A percentile compares a stretch with the other conserved stretches of the same genome.
Evolutionary conservation across 108 stramenopile species (phyloP).

Genomic region (Pseudonitzschia multiseries): DNA sequence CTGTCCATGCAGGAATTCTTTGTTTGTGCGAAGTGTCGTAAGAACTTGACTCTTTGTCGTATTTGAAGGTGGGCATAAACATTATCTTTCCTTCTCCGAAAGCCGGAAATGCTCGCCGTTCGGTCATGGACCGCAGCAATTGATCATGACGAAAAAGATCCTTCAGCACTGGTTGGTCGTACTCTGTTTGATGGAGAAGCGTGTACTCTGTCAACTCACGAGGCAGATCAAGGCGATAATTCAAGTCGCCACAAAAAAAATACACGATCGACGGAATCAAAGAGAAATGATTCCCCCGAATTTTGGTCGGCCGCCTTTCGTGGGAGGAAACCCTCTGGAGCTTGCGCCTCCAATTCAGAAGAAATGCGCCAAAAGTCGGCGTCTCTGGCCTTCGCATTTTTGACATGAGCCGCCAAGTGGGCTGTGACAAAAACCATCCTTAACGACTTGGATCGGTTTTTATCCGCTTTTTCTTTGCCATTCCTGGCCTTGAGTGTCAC

Average conservation of each 20-base stretch:
- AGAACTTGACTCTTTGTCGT: slow-evolving; percentile 71
- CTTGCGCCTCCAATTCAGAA: slow-evolving; percentile 78
- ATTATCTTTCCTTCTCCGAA: slow-evolving; percentile 77
- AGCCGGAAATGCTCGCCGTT: slow-evolving; percentile 65
- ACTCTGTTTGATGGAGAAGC: slow-evolving; percentile 21
- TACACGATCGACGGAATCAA: slow-evolving; percentile 73
- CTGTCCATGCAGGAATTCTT: slow-evolving; percentile 88
- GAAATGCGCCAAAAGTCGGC: slow-evolving; percentile 84
- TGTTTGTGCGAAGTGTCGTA: slow-evolving; percentile 89
- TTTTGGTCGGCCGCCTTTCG: slow-evolving; percentile 6
- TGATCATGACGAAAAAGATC: slow-evolving; percentile 78
- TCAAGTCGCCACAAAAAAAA: slow-evolving; percentile 88
- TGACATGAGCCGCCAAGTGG: slow-evolving; percentile 88
- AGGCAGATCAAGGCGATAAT: slow-evolving; percentile 81
- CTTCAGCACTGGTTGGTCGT: not conserved
- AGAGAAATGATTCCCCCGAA: slow-evolving; percentile 31
- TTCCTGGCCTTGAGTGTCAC: slow-evolving; percentile 53
- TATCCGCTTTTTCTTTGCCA: not conserved
- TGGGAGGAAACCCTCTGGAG: slow-evolving; percentile 66
- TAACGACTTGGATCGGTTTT: slow-evolving; percentile 45
- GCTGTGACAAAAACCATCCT: slow-evolving; percentile 77
- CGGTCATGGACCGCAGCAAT: slow-evolving; percentile 57
- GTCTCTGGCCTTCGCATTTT: slow-evolving; percentile 81
- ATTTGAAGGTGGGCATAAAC: slow-evolving; percentile 88
- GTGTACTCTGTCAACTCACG: slow-evolving; percentile 67